phyloP scores from a whole-genome alignment of 345 rosid species.

The Acer saccharum region DNA sequence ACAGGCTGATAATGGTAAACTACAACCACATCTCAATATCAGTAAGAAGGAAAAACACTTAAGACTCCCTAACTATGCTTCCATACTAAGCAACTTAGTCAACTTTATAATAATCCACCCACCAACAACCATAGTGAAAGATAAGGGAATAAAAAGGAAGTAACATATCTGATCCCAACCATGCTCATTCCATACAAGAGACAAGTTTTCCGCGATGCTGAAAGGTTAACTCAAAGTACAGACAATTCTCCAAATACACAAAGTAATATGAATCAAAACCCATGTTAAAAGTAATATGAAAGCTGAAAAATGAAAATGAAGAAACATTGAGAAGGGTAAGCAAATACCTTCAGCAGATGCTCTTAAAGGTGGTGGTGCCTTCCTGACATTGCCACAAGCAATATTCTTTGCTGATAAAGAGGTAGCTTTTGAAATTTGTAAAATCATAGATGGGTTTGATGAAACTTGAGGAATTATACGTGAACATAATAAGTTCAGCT shows the following conservation, averaged over 20 bases:
- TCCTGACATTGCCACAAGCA: conserved; percentile 17
- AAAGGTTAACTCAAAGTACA: conserved; percentile 42
- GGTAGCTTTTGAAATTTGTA: conserved; percentile 14
- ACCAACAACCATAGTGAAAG: neutral
- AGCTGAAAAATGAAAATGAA: neutral
- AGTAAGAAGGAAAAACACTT: neutral
- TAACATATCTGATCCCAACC: conserved; percentile 88
- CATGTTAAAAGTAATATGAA: neutral
- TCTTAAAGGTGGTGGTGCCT: conserved; percentile 30
- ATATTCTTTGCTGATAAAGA: conserved; percentile 22
- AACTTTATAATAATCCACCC: neutral
- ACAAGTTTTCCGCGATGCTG: conserved; percentile 70
- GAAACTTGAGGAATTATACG: conserved; percentile 24
- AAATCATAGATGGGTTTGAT: conserved; percentile 10
- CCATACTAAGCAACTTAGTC: neutral
- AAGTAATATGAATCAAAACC: neutral
- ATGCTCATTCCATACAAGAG: conserved; percentile 84
- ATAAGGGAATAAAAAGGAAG: neutral
- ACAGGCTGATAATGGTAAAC: neutral
- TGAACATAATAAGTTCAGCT: conserved; percentile 15
- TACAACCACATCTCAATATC: neutral
- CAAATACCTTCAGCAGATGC: conserved; percentile 49
- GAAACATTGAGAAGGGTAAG: neutral
- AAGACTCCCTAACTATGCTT: neutral
- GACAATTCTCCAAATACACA: no score